phyloP scores from a whole-genome alignment of 129 eudicot species.

The Silybum marianum region DNA sequence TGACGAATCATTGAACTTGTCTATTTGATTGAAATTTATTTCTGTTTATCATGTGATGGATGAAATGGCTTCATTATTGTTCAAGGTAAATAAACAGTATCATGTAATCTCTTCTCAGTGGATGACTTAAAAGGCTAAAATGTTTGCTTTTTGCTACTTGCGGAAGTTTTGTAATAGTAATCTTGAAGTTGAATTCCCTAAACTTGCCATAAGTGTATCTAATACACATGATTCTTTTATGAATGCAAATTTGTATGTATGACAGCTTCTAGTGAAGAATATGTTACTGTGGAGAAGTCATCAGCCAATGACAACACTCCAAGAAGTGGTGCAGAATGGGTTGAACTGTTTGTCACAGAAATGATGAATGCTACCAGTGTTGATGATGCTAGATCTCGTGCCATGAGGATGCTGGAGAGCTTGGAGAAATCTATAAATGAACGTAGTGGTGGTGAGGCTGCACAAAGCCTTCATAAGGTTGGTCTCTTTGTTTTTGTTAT shows the following conservation, averaged over 20 bases:
- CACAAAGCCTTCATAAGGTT: constrained; percentile 69
- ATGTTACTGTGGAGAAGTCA: constrained; percentile 35
- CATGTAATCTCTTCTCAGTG: not conserved
- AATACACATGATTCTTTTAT: not conserved
- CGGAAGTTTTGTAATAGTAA: not conserved
- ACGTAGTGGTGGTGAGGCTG: constrained; percentile 45
- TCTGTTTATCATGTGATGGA: not conserved
- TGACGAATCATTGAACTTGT: not conserved
- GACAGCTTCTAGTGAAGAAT: constrained; percentile 34
- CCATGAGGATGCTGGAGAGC: constrained; percentile 64
- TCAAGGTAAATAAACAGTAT: not conserved
- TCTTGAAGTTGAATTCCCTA: not conserved
- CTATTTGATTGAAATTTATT: not conserved
- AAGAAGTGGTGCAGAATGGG: constrained; percentile 77
- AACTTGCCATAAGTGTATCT: not conserved
- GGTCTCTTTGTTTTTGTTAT: not conserved
- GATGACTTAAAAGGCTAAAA: not conserved
- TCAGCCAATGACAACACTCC: constrained; percentile 45
- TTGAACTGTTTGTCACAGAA: constrained; percentile 76
- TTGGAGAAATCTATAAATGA: constrained; percentile 67
- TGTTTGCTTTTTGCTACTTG: not conserved
- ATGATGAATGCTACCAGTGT: constrained; percentile 74
- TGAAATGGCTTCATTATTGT: not conserved
- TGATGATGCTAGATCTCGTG: constrained; percentile 87
- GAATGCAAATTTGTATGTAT: constrained; percentile 33